Evolutionary conservation across 495 filamentous ascomycete species (phyloP).

Genomic region (Aspergillus cavernicola): DNA sequence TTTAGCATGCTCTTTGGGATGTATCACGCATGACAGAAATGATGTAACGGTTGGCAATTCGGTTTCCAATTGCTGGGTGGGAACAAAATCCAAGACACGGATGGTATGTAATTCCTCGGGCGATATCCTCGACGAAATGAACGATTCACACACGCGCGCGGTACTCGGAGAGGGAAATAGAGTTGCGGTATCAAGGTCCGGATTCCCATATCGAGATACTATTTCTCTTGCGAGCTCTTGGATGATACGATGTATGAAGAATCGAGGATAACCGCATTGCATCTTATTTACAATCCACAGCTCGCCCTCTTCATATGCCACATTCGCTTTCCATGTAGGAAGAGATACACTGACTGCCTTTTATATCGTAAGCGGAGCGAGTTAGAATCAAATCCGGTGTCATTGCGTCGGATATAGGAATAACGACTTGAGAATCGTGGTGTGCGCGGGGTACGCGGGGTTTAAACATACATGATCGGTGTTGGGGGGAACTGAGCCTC

Average conservation of each 20-base stretch:
- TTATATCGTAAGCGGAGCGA: conserved; percentile 10
- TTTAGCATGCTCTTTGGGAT: conserved; percentile 57
- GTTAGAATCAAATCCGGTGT: neutral
- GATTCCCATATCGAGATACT: conserved; percentile 56
- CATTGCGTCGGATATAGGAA: neutral
- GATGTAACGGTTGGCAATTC: conserved; percentile 36
- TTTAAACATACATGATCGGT: conserved; percentile 51
- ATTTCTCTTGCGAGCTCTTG: conserved; percentile 67
- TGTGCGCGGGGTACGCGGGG: conserved; percentile 23
- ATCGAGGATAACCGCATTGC: conserved; percentile 90
- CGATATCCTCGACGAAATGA: conserved; percentile 59
- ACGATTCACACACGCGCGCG: conserved; percentile 66
- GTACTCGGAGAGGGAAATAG: conserved; percentile 70
- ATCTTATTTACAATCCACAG: conserved; percentile 80
- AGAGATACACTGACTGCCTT: conserved; percentile 97
- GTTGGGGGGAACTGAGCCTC: conserved; percentile 46
- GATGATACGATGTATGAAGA: conserved; percentile 88
- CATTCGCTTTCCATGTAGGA: conserved; percentile 86
- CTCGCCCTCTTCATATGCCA: conserved; percentile 91
- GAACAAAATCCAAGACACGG: conserved; percentile 64
- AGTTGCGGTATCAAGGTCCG: conserved; percentile 62
- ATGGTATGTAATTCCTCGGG: conserved; percentile 46
- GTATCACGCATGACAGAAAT: conserved; percentile 70
- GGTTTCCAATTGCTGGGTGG: conserved; percentile 38
- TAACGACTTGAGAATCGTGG: neutral